These are phyloP conservation scores for Prunus persica DNA, from an alignment of 306 rosid species.

Conservation along the genomic window Prunus_persica_NCBIv2 NC_034014.1:19347501-19348000, in stretches of 20 bases:
- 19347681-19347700: background rate
- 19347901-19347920: conserved; percentile 3
- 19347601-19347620: background rate
- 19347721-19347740: background rate
- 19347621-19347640: background rate
- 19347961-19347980: background rate
- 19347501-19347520: conserved; percentile 34
- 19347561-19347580: background rate
- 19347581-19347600: background rate
- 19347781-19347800: no score
- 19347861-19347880: background rate
- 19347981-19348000: background rate
- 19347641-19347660: background rate
- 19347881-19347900: background rate
- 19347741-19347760: background rate
- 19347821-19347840: background rate
- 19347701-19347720: no score
- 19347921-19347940: conserved; percentile 1
- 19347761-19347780: background rate
- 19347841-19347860: background rate
- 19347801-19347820: background rate
- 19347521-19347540: conserved; percentile 56
- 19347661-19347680: background rate
- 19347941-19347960: background rate
- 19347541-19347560: background rate